Percentiles rank a stretch among this genome's conserved stretches.
These are phyloP conservation scores for Diplodia scrobiculata DNA, from an alignment of 2,329 filamentous ascomycete species.

Conservation along the genomic window DNA sequence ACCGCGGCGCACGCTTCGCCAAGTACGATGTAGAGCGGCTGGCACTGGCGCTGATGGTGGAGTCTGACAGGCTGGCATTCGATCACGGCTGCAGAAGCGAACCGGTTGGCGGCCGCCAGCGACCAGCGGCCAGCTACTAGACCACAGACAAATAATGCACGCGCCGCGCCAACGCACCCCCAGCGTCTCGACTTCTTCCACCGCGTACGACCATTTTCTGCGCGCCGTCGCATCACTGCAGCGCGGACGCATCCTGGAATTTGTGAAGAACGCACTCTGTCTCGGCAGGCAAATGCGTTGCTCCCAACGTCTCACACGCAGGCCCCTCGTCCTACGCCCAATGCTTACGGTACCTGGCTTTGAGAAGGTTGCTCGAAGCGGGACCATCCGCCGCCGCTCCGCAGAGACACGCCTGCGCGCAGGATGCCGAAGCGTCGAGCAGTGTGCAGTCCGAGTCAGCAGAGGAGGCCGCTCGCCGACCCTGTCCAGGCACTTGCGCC, in stretches of 20 bases:
- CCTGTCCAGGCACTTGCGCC: neutral
- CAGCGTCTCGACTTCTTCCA: slow-evolving; percentile 15
- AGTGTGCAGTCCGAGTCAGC: neutral
- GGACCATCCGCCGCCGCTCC: neutral
- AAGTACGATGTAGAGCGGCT: neutral
- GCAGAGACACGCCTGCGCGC: neutral
- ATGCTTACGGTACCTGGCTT: neutral
- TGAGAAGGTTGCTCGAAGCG: slow-evolving; percentile 12
- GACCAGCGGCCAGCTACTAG: neutral
- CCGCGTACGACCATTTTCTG: slow-evolving; percentile 6
- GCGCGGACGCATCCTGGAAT: slow-evolving; percentile 4
- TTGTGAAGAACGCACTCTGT: slow-evolving; percentile 17
- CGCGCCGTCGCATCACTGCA: slow-evolving; percentile 12
- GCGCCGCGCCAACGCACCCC: slow-evolving; percentile 22
- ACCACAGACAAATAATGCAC: slow-evolving; percentile 13
- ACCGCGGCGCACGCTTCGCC: neutral
- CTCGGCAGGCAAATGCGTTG: slow-evolving; percentile 19
- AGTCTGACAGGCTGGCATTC: slow-evolving; percentile 21
- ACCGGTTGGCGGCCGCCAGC: neutral
- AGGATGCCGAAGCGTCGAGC: neutral
- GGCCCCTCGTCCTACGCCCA: neutral
- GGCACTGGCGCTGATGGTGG: slow-evolving; percentile 1
- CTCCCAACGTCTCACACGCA: slow-evolving; percentile 15
- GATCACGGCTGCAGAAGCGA: slow-evolving; percentile 12
- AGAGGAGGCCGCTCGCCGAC: neutral